A percentile compares a stretch with the other conserved stretches of the same genome.
Evolutionary conservation across 2,329 filamentous ascomycete genomes (phyloP).

Genomic region (Cladosporium phlei): DNA sequence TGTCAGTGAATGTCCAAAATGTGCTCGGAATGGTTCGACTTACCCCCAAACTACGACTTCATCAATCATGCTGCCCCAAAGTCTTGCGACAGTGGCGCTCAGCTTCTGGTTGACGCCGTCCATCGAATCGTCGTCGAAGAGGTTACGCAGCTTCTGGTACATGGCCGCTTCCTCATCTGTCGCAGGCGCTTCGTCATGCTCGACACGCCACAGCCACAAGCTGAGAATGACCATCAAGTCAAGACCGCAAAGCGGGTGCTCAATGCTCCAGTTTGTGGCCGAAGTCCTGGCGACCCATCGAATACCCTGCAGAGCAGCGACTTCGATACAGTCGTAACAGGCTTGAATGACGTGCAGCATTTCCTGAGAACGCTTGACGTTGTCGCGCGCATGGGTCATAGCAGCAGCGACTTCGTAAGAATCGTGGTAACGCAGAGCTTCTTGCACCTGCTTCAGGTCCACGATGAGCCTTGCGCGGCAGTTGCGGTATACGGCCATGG

Average conservation of each 20-base stretch:
- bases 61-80: slow-evolving; percentile 97
- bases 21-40: slow-evolving; percentile 42
- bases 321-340: slow-evolving; percentile 97
- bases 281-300: slow-evolving; percentile 98
- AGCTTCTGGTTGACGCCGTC: slow-evolving; percentile 77
- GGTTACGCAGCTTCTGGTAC: slow-evolving; percentile 85
- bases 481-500: slow-evolving; percentile 94
- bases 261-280: slow-evolving; percentile 97
- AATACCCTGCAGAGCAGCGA: slow-evolving; percentile 86
- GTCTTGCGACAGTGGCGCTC: slow-evolving; percentile 88
- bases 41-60: slow-evolving; percentile 99
- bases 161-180: slow-evolving; percentile 78
- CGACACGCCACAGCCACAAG: slow-evolving; percentile 96
- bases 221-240: slow-evolving; percentile 97
- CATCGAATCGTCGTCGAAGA: slow-evolving; percentile 87
- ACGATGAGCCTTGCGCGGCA: slow-evolving; percentile 88
- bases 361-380: slow-evolving; percentile 88
- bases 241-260: slow-evolving; percentile 92
- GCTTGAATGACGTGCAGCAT: slow-evolving; percentile 99
- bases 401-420: slow-evolving; percentile 94
- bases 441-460: slow-evolving; percentile 91
- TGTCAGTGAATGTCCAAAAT: slow-evolving; percentile 40
- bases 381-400: slow-evolving; percentile 91
- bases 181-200: slow-evolving; percentile 93
- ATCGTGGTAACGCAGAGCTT: slow-evolving; percentile 93